These are phyloP conservation scores for Camelina sativa DNA, from an alignment of 345 rosid species.

Conservation along the genomic window DNA sequence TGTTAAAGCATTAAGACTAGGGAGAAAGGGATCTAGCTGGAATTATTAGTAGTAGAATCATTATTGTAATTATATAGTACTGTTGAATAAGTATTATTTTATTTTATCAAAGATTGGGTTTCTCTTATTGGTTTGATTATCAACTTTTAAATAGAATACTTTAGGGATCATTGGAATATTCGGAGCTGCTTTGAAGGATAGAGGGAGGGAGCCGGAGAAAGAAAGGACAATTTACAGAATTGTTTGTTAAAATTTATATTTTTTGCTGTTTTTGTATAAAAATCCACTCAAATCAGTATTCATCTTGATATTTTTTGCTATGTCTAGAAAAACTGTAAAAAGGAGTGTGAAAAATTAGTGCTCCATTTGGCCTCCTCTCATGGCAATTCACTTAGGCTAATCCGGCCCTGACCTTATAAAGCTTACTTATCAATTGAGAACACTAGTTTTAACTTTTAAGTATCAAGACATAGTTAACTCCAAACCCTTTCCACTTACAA, in stretches of 20 bases:
- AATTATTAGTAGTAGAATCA: conserved; percentile 4
- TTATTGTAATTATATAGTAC: conserved; percentile 9
- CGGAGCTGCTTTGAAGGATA: background rate
- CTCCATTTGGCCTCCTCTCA: background rate
- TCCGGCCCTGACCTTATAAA: background rate
- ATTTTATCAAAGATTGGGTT: background rate
- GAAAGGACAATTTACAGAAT: background rate
- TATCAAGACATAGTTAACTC: background rate
- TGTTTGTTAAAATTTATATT: background rate
- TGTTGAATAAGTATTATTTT: background rate
- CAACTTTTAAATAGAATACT: conserved; percentile 20
- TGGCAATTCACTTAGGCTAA: background rate
- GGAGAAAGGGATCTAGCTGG: conserved; percentile 36
- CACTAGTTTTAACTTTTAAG: background rate
- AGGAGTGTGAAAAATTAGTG: background rate
- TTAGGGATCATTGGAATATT: conserved; percentile 32
- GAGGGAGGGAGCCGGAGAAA: conserved; percentile 1
- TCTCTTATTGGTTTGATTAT: conserved; percentile 27
- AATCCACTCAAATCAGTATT: background rate
- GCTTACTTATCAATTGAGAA: background rate
- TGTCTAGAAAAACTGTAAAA: too few relatives aligned
- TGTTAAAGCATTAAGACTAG: conserved; percentile 33
- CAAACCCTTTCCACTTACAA: background rate
- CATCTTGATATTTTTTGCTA: background rate
- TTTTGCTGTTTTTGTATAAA: background rate